Conservation (phyloP, 371 early-diverging fungal species). For the Mucor sp. region DNA sequence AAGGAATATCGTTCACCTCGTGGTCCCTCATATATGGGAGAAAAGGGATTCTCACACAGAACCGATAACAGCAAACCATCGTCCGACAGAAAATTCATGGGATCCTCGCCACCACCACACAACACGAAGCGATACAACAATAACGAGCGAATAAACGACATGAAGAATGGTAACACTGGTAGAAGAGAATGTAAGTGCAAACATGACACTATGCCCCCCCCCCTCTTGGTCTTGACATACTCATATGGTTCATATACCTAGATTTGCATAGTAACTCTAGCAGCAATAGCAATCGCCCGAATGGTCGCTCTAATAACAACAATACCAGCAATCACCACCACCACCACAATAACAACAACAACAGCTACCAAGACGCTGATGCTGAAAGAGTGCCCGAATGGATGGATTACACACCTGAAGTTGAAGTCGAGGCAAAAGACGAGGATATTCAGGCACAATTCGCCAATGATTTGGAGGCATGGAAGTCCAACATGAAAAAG, state of each 20-base stretch:
- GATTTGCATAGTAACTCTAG: neutral
- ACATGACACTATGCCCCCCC: neutral
- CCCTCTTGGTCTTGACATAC: neutral
- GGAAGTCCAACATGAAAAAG: constrained; percentile 68
- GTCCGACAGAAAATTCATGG: constrained; percentile 21
- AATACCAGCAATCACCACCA: constrained; percentile 5
- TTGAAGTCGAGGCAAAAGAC: constrained; percentile 24
- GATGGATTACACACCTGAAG: constrained; percentile 67
- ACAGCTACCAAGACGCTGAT: constrained; percentile 11
- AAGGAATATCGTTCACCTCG: constrained; percentile 27
- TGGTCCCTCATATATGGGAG: constrained; percentile 29
- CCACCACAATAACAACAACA: neutral
- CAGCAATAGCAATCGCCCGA: neutral
- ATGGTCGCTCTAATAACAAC: neutral
- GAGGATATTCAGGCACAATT: constrained; percentile 37
- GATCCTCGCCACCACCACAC: constrained; percentile 11
- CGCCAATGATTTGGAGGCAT: constrained; percentile 62
- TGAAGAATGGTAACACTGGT: neutral
- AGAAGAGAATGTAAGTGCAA: constrained; percentile 6
- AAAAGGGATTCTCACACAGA: constrained; percentile 34
- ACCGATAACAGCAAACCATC: constrained; percentile 15
- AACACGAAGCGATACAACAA: constrained; percentile 8
- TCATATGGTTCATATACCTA: neutral
- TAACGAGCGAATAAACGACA: constrained; percentile 5
- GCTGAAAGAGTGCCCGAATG: constrained; percentile 61